These are phyloP conservation scores for Pulicaria dysenterica DNA, from an alignment of 129 eudicot genomes.

Conservation along the genomic window DNA sequence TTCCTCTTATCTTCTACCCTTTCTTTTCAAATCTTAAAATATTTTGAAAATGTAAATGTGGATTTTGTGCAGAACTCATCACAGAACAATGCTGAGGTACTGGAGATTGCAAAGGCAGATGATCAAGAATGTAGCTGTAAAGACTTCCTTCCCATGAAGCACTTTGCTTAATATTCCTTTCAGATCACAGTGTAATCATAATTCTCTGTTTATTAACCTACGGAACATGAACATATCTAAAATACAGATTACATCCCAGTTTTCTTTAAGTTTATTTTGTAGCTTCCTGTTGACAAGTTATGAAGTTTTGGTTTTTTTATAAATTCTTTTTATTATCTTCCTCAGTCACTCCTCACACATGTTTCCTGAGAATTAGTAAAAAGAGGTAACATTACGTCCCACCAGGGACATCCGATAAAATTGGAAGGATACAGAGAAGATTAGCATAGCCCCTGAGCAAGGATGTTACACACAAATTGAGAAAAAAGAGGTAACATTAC, in stretches of 20 bases:
- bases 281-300: constrained; percentile 12
- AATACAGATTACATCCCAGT: constrained; percentile 19
- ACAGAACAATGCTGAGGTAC: constrained; percentile 6
- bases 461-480: no score
- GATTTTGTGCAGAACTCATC: no score
- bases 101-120: neutral
- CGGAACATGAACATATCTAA: constrained; percentile 11
- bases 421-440: no score
- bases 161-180: neutral
- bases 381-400: no score
- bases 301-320: neutral
- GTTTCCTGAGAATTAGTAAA: no score
- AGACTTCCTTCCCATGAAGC: neutral
- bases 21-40: no score
- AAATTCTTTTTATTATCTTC: neutral
- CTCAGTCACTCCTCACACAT: neutral
- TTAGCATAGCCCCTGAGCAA: no score
- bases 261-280: constrained; percentile 23
- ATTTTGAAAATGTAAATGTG: no score
- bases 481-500: no score
- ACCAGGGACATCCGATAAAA: no score
- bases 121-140: constrained; percentile 10
- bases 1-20: no score
- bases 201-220: constrained; percentile 1
- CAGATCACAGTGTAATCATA: neutral